phyloP scores from a whole-genome alignment of 2,329 filamentous ascomycete genomes.

The Chalara sp. region DNA sequence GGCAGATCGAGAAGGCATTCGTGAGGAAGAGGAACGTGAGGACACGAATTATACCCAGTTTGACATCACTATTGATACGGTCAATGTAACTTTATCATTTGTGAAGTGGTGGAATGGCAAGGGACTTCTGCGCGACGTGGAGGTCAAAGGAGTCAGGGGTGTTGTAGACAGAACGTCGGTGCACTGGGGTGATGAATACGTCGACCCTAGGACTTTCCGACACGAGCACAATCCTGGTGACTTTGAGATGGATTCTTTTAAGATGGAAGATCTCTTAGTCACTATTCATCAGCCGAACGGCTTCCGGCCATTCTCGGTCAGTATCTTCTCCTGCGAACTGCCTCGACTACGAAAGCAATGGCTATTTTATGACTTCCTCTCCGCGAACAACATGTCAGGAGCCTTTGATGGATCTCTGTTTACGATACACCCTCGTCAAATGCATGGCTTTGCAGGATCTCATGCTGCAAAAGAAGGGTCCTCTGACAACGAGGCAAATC shows the following conservation, averaged over 20 bases:
- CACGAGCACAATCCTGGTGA: slow-evolving; percentile 86
- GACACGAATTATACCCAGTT: slow-evolving; percentile 98
- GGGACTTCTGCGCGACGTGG: slow-evolving; percentile 82
- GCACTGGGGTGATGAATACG: slow-evolving; percentile 56
- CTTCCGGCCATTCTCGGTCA: slow-evolving; percentile 92
- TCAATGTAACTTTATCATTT: slow-evolving; percentile 95
- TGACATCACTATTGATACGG: slow-evolving; percentile 86
- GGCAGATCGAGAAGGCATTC: slow-evolving; percentile 37
- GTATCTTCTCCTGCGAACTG: slow-evolving; percentile 92
- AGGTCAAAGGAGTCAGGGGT: slow-evolving; percentile 87
- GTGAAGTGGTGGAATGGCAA: slow-evolving; percentile 99
- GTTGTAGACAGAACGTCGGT: slow-evolving; percentile 88
- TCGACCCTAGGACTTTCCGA: slow-evolving; percentile 81
- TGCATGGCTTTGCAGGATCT: slow-evolving; percentile 68
- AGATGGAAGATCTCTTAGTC: slow-evolving; percentile 85
- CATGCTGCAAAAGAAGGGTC: slow-evolving; percentile 45
- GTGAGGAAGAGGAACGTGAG: slow-evolving; percentile 46
- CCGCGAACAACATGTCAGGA: slow-evolving; percentile 91
- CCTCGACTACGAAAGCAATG: slow-evolving; percentile 91
- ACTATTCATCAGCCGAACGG: slow-evolving; percentile 84
- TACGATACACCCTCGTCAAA: slow-evolving; percentile 90
- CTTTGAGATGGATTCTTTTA: slow-evolving; percentile 96
- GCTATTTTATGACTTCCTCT: slow-evolving; percentile 96
- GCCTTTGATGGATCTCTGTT: slow-evolving; percentile 94
- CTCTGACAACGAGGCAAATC: slow-evolving; percentile 53